phyloP scores from a whole-genome alignment of 305 asterid genomes.

The Fraxinus sp. region DNA sequence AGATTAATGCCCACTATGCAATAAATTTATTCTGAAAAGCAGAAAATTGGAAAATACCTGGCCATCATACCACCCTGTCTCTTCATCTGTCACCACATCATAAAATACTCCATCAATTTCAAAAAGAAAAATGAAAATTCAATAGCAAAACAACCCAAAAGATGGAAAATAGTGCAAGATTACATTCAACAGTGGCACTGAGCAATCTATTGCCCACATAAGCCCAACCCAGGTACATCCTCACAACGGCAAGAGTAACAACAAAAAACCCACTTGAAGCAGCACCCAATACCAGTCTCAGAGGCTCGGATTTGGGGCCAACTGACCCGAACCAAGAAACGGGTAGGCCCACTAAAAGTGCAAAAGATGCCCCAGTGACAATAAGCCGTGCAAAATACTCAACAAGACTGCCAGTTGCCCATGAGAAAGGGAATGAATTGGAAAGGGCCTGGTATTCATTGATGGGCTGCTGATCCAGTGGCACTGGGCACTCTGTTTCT shows the following conservation, averaged over 20 bases:
- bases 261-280: constrained; percentile 62
- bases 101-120: background rate
- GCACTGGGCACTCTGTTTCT: constrained; percentile 79
- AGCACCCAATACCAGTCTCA: constrained; percentile 46
- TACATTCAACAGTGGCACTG: constrained; percentile 93
- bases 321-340: constrained; percentile 77
- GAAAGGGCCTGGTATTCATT: constrained; percentile 78
- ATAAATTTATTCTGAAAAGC: background rate
- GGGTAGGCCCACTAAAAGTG: constrained; percentile 77
- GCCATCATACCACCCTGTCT: constrained; percentile 98
- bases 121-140: background rate
- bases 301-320: constrained; percentile 57
- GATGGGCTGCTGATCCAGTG: constrained; percentile 79
- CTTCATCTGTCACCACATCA: constrained; percentile 62
- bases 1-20: background rate
- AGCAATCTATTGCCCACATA: constrained; percentile 81
- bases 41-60: constrained; percentile 47
- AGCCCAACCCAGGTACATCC: constrained; percentile 98
- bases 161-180: background rate
- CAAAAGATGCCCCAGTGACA: constrained; percentile 60
- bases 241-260: constrained; percentile 68
- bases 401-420: constrained; percentile 72
- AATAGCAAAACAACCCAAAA: background rate
- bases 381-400: constrained; percentile 58
- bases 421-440: constrained; percentile 71